Evolutionary conservation across 495 filamentous ascomycete species (phyloP).

Genomic region (Aspergillus conjunctus): DNA sequence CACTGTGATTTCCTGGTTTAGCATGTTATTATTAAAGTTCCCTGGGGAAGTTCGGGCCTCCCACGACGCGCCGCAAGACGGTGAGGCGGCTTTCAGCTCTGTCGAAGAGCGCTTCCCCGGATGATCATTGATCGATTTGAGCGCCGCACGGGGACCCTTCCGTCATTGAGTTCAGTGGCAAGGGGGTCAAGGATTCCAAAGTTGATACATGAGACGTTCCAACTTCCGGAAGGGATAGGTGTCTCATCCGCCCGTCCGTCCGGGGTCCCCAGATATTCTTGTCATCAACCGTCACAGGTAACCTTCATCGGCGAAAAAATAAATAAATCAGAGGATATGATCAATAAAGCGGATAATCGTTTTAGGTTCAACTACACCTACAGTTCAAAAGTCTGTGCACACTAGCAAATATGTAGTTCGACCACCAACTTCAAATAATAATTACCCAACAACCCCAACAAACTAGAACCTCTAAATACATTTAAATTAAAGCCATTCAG

Average conservation of each 20-base stretch:
- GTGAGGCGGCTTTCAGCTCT: not conserved
- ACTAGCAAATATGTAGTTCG: no score
- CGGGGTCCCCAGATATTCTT: conserved; percentile 2
- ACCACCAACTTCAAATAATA: no score
- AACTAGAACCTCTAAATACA: not conserved
- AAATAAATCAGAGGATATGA: no score
- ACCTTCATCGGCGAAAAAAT: no score
- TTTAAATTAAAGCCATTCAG: not conserved
- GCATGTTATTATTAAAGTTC: conserved; percentile 1
- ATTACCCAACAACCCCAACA: not conserved
- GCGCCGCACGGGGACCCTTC: conserved; percentile 6
- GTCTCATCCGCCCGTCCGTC: not conserved
- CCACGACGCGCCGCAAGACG: not conserved
- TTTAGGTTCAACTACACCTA: no score
- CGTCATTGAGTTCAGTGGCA: not conserved
- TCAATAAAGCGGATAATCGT: no score
- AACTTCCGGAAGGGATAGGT: not conserved
- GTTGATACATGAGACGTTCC: conserved; percentile 5
- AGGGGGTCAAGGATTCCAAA: not conserved
- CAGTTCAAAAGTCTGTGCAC: no score
- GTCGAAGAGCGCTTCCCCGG: conserved; percentile 6
- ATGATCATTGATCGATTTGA: conserved; percentile 10
- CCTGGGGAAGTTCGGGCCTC: not conserved
- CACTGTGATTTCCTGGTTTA: conserved; percentile 14
- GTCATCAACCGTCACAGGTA: no score